Evolutionary conservation across 2,329 filamentous ascomycete genomes (phyloP), one percentile per base, ranked within the genome.

Genomic region (Sclerotinia nivalis): DNA sequence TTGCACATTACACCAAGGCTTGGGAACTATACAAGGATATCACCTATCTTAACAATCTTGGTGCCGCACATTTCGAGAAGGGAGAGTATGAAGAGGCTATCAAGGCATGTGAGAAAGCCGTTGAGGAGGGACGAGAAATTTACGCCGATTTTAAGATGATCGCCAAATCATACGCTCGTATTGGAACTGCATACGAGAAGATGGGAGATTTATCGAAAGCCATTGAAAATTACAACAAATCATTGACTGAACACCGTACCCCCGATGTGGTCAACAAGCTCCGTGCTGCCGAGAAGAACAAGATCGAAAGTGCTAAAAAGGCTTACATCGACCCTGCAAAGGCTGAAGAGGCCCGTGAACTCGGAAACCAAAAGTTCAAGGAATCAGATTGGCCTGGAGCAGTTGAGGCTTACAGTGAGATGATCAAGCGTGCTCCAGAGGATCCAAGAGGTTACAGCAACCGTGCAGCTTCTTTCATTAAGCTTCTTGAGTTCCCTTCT

Each of bases 71-170:
- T 78, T 98, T 94, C 76, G 96, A 99, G 81, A 97, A 98, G 85
- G 94, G 93, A 70, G 96, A 98, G 79, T 97, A 92, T 80, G 87
- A 96, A 77, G 91, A 90, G 70, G 90, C 91, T 74, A 93, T 99
- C 73, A 92, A 96, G 76, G 84, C 90, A 22, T 99, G 96, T 83
- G 89, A 92, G 76, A 89, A 93, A 83, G 96, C 96, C 15, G 87
- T 97, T 68, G 91, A 96, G 75, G 91, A 98, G 80, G 96, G 96
- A 69, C 93, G 96, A 71, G 87, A 91, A 76, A 89, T 96, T 75
- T 91, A 93, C 69, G 94, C 96, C 73, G 96, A 99, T 83, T 99
- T 98, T 86, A 99, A 99, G 88, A 87, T 94, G 78, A 95, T 99
- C 74, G 94, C 96, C 79, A 98, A 97, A 89, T 92, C 95, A n/a